Base-by-base conservation (phyloP, 2,329 filamentous ascomycete genomes). In the Fusarium subtropicale region DNA sequence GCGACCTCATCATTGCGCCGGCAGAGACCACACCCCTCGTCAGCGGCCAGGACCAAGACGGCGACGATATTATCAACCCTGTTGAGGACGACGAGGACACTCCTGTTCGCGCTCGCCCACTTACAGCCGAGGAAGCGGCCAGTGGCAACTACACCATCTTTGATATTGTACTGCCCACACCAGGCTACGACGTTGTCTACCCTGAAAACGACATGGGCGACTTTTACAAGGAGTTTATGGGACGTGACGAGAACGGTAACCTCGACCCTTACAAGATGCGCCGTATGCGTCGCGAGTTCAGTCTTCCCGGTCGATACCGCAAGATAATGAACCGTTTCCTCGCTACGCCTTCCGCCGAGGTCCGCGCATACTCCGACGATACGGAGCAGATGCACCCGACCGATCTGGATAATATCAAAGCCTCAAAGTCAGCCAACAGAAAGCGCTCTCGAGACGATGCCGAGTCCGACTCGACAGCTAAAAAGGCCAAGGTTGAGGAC, bases 111-210 rank as follows among this genome's bases (percentile, higher is more conserved):
- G 94, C 93, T 2, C 90, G 93, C 16, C 80, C 90, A 0, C 82
- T 99, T 16, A 91, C 89, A 3, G 88, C 88, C 7, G 89, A 91
- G n/a, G 96, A 99, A 77, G 92, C 89, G 4, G 85, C 86, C 28
- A 92, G 89, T 68, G 93, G 93, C 13, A 85, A 87, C 60, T 97
- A 91, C 80, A 88, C 86, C 38, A 91, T 99, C 73, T 93, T 92
- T 75, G 96, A 99, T 76, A 77, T 98, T 66, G 94, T 99, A 15
- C 85, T 99, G 4, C 95, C 97, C 5, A 90, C 92, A n/a, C 96
- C 96, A 0, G 96, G 96, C 20, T 97, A 90, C 81, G 94, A 97
- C 73, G 88, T 98, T 39, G 79, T 92, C 36, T 99, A 98, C 76
- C 96, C 96, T 0, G 77, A 84, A 24, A 98, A 99, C 78, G 88